Evolutionary conservation across 768 basidiomycete genomes (phyloP), one percentile per base, ranked within the genome.

Genomic region (Mycena crocata): DNA sequence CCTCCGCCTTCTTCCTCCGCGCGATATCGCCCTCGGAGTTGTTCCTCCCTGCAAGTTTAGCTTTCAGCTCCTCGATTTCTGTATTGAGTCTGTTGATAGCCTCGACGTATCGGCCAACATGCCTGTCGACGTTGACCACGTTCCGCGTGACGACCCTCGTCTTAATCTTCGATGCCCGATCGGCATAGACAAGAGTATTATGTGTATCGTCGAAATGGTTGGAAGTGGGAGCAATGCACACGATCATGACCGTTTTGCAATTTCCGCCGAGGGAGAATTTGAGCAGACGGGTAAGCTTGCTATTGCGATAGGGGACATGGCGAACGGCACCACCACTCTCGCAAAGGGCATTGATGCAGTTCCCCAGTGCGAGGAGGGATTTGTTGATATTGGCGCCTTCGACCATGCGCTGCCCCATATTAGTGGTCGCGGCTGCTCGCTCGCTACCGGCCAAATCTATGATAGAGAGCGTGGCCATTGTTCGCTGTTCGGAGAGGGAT

Each of bases 381-480:
- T 98, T 97, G 82, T 99, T 99, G 83, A 99, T 99, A 76, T 99
- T 98, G 63, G 97, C 96, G 37, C 98, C 98, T 77, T 99, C 98
- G 39, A 96, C 90, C 93, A 99, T 97, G 23, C 98, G 91, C 73
- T 96, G 93, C 31, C 98, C 98, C 91, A 98, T 96, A 79, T 99
- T 99, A 39, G 87, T 90, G 9, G 97, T 99, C 0, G 96, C 98
- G 21, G 96, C 93, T 21, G 98, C 98, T 17, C 98, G 90, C 76
- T 99, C 98, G 72, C 95, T 97, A 30, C 98, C 98, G 8, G 98
- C 98, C 62, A 99, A 85, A 81, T 99, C 98, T 74, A 99, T 99
- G 74, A 99, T 98, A 26, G 95, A 97, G 17, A 99, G 87, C 3
- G 96, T 97, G 17, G 90, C 98, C 77, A 96, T 89, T 0, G 90